A percentile compares a stretch with the other conserved stretches of the same genome.
Evolutionary conservation across 2,329 filamentous ascomycete species (phyloP).

Genomic region (Penicillium hesseltinei): DNA sequence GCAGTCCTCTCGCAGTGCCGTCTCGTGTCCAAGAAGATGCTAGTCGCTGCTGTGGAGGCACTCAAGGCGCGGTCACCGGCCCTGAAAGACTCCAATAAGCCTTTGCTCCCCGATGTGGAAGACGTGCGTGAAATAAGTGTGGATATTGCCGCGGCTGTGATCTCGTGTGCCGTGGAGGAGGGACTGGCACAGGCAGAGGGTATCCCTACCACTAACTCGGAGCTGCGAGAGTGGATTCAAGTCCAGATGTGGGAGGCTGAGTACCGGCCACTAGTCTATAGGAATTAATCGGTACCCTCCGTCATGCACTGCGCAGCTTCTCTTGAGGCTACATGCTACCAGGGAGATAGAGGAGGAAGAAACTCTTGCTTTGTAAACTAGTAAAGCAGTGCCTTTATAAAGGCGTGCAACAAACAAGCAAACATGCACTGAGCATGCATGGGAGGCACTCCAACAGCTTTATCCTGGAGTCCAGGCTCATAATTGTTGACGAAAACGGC

Average conservation of each 20-base stretch:
- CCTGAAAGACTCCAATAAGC: slow-evolving; percentile 60
- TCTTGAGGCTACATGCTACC: too few species aligned
- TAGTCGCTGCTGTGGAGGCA: slow-evolving; percentile 74
- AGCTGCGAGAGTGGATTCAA: slow-evolving; percentile 42
- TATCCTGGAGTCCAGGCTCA: too few species aligned
- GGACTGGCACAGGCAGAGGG: slow-evolving; percentile 62
- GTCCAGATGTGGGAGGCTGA: slow-evolving; percentile 45
- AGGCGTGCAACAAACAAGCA: too few species aligned
- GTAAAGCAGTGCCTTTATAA: too few species aligned
- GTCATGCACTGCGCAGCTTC: too few species aligned
- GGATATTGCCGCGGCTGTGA: slow-evolving; percentile 71
- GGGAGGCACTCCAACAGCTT: too few species aligned
- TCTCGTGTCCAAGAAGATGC: slow-evolving; percentile 71
- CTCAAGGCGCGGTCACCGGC: slow-evolving; percentile 71
- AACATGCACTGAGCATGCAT: too few species aligned
- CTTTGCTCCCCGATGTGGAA: slow-evolving; percentile 72
- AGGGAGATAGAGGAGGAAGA: too few species aligned
- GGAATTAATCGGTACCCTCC: neutral
- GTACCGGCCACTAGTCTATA: slow-evolving; percentile 32
- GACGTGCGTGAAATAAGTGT: slow-evolving; percentile 74
- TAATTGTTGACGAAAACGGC: too few species aligned
- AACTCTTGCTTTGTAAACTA: too few species aligned
- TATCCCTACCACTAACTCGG: slow-evolving; percentile 55
- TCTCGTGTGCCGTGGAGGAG: slow-evolving; percentile 68
- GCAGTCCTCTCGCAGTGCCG: slow-evolving; percentile 67